A percentile compares a stretch with the other conserved stretches of the same genome.
phyloP scores from a whole-genome alignment of 2,329 filamentous ascomycete genomes.

The Fusarium caatingaense region DNA sequence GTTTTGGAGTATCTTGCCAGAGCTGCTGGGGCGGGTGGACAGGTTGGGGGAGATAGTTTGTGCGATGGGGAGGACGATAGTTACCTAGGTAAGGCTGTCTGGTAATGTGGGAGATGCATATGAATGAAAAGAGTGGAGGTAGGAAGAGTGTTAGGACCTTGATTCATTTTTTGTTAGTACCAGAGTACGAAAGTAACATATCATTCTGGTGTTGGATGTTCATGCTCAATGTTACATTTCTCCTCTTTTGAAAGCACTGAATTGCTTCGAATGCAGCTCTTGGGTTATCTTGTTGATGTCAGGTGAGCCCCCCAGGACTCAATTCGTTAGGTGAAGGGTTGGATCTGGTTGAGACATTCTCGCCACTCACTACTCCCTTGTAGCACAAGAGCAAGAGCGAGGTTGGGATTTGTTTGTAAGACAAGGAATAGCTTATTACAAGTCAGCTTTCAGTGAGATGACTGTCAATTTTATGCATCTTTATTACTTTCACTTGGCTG shows the following conservation, averaged over 20 bases:
- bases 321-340: constrained; percentile 5
- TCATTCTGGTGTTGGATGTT: background rate
- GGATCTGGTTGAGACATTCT: constrained; percentile 15
- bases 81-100: too few species aligned
- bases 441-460: background rate
- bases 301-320: constrained; percentile 1
- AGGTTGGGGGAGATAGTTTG: too few species aligned
- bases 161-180: background rate
- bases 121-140: background rate
- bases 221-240: constrained; percentile 32
- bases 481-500: background rate
- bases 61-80: too few species aligned
- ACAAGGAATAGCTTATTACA: background rate
- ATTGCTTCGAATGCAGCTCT: constrained; percentile 23
- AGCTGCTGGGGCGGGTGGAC: too few species aligned
- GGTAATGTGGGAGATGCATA: background rate
- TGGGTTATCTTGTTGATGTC: constrained; percentile 9
- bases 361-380: background rate
- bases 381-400: background rate
- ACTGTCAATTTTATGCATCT: background rate
- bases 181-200: background rate
- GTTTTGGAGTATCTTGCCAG: too few species aligned
- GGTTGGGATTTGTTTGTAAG: background rate
- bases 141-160: background rate
- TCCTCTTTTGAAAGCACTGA: constrained; percentile 21